phyloP scores from a whole-genome alignment of 345 rosid species.

The Brassica cretica region DNA sequence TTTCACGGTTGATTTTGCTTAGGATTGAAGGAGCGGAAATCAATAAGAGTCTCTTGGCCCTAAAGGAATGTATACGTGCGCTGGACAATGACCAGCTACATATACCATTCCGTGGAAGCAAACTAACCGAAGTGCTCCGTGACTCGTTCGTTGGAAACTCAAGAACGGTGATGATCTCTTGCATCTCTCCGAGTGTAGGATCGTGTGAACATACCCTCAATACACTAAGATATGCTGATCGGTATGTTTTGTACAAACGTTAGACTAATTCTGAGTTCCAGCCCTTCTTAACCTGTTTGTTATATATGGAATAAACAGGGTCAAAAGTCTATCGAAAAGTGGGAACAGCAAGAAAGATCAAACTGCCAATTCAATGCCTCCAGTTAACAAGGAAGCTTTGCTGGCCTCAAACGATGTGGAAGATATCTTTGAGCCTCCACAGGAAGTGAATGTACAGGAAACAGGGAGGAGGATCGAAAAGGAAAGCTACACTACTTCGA shows the following conservation, averaged over 20 bases:
- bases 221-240: conserved; percentile 96
- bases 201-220: conserved; percentile 98
- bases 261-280: conserved; percentile 5
- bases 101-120: conserved; percentile 95
- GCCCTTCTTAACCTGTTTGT: conserved; percentile 7
- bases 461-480: conserved; percentile 63
- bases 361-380: conserved; percentile 48
- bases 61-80: conserved; percentile 97
- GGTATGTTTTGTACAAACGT: conserved; percentile 48
- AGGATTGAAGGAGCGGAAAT: conserved; percentile 98
- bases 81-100: conserved; percentile 96
- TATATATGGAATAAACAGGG: conserved; percentile 52
- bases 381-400: conserved; percentile 51
- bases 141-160: conserved; percentile 98
- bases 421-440: conserved; percentile 57
- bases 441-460: conserved; percentile 57
- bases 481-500: conserved; percentile 43
- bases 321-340: conserved; percentile 93
- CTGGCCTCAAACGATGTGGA: conserved; percentile 55
- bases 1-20: conserved; percentile 28
- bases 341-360: conserved; percentile 84
- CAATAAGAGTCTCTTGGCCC: conserved; percentile 96
- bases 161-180: conserved; percentile 95
- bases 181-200: conserved; percentile 98
- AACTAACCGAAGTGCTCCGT: conserved; percentile 95